phyloP scores from a whole-genome alignment of 768 basidiomycete genomes.

The Naganishia kalamii region DNA sequence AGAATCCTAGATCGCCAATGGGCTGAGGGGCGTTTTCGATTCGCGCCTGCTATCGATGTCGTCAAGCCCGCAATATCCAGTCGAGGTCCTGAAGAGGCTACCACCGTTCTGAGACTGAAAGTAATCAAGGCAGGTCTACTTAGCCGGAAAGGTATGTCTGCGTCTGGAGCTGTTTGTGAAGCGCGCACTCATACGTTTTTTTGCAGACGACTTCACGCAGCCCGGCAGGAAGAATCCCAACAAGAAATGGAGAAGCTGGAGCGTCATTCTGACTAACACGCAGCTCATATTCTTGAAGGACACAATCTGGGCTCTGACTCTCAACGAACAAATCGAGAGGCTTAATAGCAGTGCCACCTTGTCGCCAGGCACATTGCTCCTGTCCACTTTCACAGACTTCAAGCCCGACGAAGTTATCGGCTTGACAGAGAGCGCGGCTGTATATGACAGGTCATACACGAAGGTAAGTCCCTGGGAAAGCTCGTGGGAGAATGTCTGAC shows the following conservation, averaged over 20 bases:
- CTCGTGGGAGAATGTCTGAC: neutral
- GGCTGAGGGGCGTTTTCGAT: constrained; percentile 38
- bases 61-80: neutral
- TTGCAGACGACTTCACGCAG: constrained; percentile 58
- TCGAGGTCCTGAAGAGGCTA: neutral
- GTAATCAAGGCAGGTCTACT: constrained; percentile 75
- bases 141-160: constrained; percentile 57
- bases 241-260: constrained; percentile 83
- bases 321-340: constrained; percentile 34
- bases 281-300: constrained; percentile 77
- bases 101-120: constrained; percentile 51
- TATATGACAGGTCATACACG: constrained; percentile 68
- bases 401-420: constrained; percentile 82
- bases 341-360: constrained; percentile 6
- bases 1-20: constrained; percentile 40
- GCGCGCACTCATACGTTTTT: neutral
- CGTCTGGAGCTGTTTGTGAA: neutral
- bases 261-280: constrained; percentile 77
- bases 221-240: constrained; percentile 67
- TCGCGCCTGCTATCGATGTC: constrained; percentile 38
- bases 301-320: constrained; percentile 41
- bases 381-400: constrained; percentile 47
- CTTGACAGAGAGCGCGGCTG: constrained; percentile 68
- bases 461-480: constrained; percentile 54
- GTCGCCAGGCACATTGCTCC: constrained; percentile 29